Evolutionary conservation across 1,284 basidiomycete species (phyloP).

Genomic region (Marasmius tenuissimus): DNA sequence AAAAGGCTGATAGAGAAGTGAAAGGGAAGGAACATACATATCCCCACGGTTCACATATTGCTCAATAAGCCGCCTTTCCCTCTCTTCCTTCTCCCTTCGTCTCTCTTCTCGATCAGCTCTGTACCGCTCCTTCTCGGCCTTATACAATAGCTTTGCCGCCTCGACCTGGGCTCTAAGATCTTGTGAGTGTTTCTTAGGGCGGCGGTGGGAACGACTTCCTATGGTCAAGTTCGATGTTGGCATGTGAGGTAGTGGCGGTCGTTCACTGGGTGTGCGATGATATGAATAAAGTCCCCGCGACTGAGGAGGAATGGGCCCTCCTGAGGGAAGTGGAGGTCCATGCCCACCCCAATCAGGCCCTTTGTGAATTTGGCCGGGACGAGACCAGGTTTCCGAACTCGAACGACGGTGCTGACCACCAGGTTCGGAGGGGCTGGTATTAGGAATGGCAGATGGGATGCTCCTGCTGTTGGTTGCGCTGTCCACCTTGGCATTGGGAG

Average conservation of each 20-base stretch:
- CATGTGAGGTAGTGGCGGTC: slow-evolving; percentile 1
- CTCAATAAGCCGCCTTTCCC: slow-evolving; percentile 22
- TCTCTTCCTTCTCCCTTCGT: slow-evolving; percentile 44
- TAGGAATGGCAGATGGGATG: neutral
- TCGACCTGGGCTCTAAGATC: slow-evolving; percentile 60
- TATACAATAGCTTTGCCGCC: slow-evolving; percentile 65
- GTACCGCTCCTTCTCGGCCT: slow-evolving; percentile 66
- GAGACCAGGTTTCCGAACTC: slow-evolving; percentile 3
- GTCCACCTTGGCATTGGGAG: too few species aligned
- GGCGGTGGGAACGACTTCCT: neutral
- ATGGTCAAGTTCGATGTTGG: slow-evolving; percentile 2
- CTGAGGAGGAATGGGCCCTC: slow-evolving; percentile 4
- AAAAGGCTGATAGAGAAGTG: neutral
- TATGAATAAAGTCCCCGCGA: neutral
- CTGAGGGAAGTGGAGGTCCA: neutral
- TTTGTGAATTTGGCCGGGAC: neutral
- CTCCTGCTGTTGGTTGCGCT: too few species aligned
- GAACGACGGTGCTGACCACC: neutral
- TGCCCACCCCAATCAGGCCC: neutral
- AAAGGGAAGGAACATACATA: neutral
- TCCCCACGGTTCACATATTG: slow-evolving; percentile 6
- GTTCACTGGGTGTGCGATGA: neutral
- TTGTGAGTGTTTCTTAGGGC: slow-evolving; percentile 29
- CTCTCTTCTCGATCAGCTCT: slow-evolving; percentile 54
- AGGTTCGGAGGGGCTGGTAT: neutral